Evolutionary conservation across 2,329 filamentous ascomycete species (phyloP).

Genomic region (Aspergillus neotritici): DNA sequence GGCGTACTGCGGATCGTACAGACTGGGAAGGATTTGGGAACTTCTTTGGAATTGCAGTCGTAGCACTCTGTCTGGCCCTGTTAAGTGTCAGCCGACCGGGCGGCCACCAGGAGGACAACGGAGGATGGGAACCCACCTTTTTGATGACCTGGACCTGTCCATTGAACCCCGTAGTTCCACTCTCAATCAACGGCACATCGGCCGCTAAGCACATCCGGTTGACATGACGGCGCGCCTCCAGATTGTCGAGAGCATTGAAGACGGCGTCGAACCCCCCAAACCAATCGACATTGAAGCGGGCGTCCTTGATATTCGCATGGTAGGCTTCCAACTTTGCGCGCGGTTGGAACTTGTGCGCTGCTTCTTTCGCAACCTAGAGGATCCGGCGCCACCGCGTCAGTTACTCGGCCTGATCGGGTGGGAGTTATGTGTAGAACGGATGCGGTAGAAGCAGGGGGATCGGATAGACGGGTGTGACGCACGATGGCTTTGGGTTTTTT

Average conservation of each 20-base stretch:
- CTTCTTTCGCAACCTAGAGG: slow-evolving; percentile 78
- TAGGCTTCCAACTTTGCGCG: slow-evolving; percentile 79
- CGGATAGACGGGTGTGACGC: slow-evolving; percentile 30
- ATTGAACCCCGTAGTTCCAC: slow-evolving; percentile 95
- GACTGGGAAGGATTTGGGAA: slow-evolving; percentile 88
- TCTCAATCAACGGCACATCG: slow-evolving; percentile 85
- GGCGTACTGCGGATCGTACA: slow-evolving; percentile 97
- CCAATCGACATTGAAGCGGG: slow-evolving; percentile 80
- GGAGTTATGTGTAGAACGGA: not conserved
- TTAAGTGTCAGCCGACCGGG: slow-evolving; percentile 9
- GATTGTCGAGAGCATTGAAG: slow-evolving; percentile 95
- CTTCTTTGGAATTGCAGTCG: slow-evolving; percentile 84
- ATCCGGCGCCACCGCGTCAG: slow-evolving; percentile 12
- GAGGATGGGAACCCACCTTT: slow-evolving; percentile 46
- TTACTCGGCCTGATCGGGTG: not conserved
- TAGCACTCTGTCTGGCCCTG: slow-evolving; percentile 86
- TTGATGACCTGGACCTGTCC: slow-evolving; percentile 97
- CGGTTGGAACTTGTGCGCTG: slow-evolving; percentile 84
- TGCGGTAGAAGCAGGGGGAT: slow-evolving; percentile 6
- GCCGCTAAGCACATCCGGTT: slow-evolving; percentile 96
- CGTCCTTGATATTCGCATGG: slow-evolving; percentile 92
- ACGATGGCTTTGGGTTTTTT: slow-evolving; percentile 94
- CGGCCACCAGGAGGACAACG: not conserved
- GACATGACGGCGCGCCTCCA: slow-evolving; percentile 88
- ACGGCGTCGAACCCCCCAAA: slow-evolving; percentile 77